Conservation (phyloP, 2,329 filamentous ascomycete genomes). For the Herpotrichia juniperi region DNA sequence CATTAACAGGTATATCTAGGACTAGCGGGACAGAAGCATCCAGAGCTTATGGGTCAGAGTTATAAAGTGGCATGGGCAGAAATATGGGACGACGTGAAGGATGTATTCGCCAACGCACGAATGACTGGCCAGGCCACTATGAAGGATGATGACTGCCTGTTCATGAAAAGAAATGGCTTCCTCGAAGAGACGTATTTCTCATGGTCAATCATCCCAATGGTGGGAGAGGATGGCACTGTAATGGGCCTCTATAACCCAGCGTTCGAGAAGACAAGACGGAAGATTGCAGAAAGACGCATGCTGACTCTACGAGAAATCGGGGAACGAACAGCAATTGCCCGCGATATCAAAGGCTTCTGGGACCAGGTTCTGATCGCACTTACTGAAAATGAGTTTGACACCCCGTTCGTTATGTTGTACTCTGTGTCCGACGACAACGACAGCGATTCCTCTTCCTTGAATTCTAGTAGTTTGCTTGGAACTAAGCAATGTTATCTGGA, state of each 20-base stretch:
- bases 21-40: slow-evolving; percentile 80
- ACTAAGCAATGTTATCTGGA: slow-evolving; percentile 72
- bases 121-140: slow-evolving; percentile 77
- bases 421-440: slow-evolving; percentile 74
- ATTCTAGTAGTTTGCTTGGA: slow-evolving; percentile 68
- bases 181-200: slow-evolving; percentile 83
- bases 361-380: slow-evolving; percentile 70
- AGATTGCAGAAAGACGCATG: slow-evolving; percentile 81
- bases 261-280: slow-evolving; percentile 80
- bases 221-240: slow-evolving; percentile 75
- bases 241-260: slow-evolving; percentile 80
- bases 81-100: slow-evolving; percentile 74
- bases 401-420: slow-evolving; percentile 79
- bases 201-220: slow-evolving; percentile 80
- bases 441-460: slow-evolving; percentile 73
- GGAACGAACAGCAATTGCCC: slow-evolving; percentile 74
- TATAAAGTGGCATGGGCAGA: slow-evolving; percentile 75
- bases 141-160: slow-evolving; percentile 82
- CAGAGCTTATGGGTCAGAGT: slow-evolving; percentile 72
- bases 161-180: slow-evolving; percentile 71
- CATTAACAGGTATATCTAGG: slow-evolving; percentile 18
- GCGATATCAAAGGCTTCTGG: slow-evolving; percentile 78
- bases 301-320: slow-evolving; percentile 78
- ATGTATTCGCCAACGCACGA: slow-evolving; percentile 70
- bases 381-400: slow-evolving; percentile 75